Conservation (phyloP, 192 early-diverging fungal genomes). For the Gigaspora rosea region DNA sequence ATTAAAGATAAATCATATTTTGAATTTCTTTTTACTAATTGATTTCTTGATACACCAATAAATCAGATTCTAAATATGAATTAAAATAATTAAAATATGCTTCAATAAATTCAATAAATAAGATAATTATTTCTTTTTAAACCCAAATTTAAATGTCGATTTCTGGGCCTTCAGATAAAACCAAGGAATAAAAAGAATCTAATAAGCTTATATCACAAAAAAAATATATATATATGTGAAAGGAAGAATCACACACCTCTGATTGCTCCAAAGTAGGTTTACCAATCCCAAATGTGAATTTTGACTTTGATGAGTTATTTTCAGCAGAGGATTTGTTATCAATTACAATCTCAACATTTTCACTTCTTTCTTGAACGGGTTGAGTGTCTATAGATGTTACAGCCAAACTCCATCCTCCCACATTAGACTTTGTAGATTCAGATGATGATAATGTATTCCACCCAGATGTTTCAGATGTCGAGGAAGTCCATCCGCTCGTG, state of each 20-base stretch:
- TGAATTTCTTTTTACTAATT: too few species aligned
- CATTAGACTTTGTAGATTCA: neutral
- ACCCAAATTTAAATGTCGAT: slow-evolving; percentile 14
- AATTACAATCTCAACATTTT: neutral
- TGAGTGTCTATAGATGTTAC: neutral
- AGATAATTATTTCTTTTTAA: neutral
- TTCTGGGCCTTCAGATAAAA: neutral
- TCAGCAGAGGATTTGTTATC: neutral
- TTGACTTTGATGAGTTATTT: neutral
- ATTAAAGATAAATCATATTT: too few species aligned
- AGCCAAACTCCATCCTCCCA: neutral
- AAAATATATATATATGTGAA: neutral
- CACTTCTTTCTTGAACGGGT: neutral
- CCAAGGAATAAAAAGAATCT: neutral
- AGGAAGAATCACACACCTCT: neutral
- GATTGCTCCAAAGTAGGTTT: neutral
- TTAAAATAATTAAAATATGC: neutral
- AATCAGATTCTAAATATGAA: too few species aligned
- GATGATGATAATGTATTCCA: neutral
- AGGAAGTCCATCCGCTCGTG: slow-evolving; percentile 10
- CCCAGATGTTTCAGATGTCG: neutral
- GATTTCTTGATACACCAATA: too few species aligned
- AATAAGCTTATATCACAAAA: neutral
- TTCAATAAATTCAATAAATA: neutral
- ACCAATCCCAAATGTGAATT: neutral